phyloP scores from a whole-genome alignment of 2,329 filamentous ascomycete genomes.

The Curvularia sp. region DNA sequence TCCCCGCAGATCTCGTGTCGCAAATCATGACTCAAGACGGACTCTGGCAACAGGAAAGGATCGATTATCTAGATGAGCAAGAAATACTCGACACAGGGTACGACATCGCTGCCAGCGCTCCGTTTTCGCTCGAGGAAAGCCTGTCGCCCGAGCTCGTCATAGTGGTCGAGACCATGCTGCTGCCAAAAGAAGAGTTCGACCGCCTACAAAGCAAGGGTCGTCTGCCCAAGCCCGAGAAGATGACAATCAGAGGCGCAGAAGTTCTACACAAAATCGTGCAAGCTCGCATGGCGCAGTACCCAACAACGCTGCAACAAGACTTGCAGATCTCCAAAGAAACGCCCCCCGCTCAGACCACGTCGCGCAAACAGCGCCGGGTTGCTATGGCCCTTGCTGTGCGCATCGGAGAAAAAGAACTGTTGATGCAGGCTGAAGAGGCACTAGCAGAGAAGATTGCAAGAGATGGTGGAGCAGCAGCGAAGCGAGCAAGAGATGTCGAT shows the following conservation, averaged over 20 bases:
- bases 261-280: slow-evolving; percentile 52
- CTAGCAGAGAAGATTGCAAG: slow-evolving; percentile 39
- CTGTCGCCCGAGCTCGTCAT: slow-evolving; percentile 53
- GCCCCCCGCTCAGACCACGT: slow-evolving; percentile 14
- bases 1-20: slow-evolving; percentile 67
- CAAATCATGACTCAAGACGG: slow-evolving; percentile 21
- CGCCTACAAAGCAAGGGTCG: slow-evolving; percentile 52
- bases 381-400: slow-evolving; percentile 72
- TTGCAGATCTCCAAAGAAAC: slow-evolving; percentile 55
- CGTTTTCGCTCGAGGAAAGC: slow-evolving; percentile 46
- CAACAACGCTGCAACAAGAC: slow-evolving; percentile 62
- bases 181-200: slow-evolving; percentile 52
- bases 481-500: slow-evolving; percentile 36
- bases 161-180: slow-evolving; percentile 55
- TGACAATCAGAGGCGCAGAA: slow-evolving; percentile 49
- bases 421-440: slow-evolving; percentile 60
- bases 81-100: slow-evolving; percentile 76
- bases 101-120: slow-evolving; percentile 55
- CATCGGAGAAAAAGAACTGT: slow-evolving; percentile 73
- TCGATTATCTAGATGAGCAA: slow-evolving; percentile 66
- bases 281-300: slow-evolving; percentile 57
- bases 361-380: slow-evolving; percentile 38
- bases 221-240: slow-evolving; percentile 53
- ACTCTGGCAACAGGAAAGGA: slow-evolving; percentile 29
- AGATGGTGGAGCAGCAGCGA: slow-evolving; percentile 31